These are phyloP conservation scores for Ceratobasidium sp. DNA, from an alignment of 1,284 basidiomycete genomes.

Conservation along the genomic window DNA sequence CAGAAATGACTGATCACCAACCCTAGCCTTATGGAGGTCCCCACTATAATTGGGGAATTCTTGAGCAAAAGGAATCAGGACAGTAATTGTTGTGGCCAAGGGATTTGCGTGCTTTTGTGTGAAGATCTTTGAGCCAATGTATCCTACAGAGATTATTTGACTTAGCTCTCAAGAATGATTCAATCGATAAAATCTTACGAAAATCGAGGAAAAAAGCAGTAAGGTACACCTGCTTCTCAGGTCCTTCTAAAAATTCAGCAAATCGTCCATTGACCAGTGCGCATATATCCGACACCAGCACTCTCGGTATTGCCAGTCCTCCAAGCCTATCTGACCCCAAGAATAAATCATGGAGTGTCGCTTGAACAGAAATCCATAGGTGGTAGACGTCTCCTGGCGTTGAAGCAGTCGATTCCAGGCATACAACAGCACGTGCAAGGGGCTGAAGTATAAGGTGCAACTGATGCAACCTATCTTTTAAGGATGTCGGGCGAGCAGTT, in stretches of 20 bases:
- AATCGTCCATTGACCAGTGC: slow-evolving; percentile 28
- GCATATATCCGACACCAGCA: slow-evolving; percentile 24
- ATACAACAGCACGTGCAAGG: slow-evolving; percentile 38
- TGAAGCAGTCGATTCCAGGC: slow-evolving; percentile 38
- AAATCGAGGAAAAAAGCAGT: slow-evolving; percentile 37
- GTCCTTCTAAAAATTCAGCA: slow-evolving; percentile 23
- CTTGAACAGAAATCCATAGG: slow-evolving; percentile 38
- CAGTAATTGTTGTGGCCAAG: neutral
- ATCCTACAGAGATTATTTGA: no score
- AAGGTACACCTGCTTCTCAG: slow-evolving; percentile 18
- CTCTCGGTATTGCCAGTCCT: slow-evolving; percentile 8
- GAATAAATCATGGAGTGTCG: slow-evolving; percentile 20
- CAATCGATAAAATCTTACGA: no score
- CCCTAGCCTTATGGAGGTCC: no score
- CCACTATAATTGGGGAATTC: neutral
- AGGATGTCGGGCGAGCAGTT: no score
- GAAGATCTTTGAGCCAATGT: neutral
- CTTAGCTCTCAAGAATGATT: no score
- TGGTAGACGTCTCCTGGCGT: slow-evolving; percentile 37
- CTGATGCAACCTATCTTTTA: no score
- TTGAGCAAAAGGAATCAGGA: neutral
- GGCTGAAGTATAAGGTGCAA: slow-evolving; percentile 34
- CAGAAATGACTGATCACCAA: neutral
- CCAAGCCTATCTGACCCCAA: neutral
- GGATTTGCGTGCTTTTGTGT: neutral